Evolutionary conservation across 495 filamentous ascomycete genomes (phyloP).

Genomic region (Xylaria venustula): DNA sequence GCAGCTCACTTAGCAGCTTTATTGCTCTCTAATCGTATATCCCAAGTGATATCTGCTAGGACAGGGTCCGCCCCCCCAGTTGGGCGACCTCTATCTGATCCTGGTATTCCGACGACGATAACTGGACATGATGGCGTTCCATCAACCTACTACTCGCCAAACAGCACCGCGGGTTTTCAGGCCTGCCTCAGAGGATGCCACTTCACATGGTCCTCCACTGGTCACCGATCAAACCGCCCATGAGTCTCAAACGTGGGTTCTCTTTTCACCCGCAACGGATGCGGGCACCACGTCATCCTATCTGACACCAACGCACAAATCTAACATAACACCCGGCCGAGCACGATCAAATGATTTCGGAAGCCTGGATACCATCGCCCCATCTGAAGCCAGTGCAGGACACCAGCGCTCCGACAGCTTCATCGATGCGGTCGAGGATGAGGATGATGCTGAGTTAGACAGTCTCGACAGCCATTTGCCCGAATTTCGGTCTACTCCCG

Average conservation of each 20-base stretch:
- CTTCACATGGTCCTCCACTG: slow-evolving; percentile 41
- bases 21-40: not conserved
- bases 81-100: slow-evolving; percentile 20
- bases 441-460: slow-evolving; percentile 78
- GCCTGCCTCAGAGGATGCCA: slow-evolving; percentile 48
- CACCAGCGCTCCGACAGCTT: slow-evolving; percentile 41
- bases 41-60: slow-evolving; percentile 11
- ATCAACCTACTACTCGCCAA: slow-evolving; percentile 66
- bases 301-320: slow-evolving; percentile 69
- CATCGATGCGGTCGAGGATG: slow-evolving; percentile 50
- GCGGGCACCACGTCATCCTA: slow-evolving; percentile 64
- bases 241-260: slow-evolving; percentile 90
- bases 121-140: slow-evolving; percentile 70
- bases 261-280: slow-evolving; percentile 78
- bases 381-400: slow-evolving; percentile 42
- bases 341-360: slow-evolving; percentile 84
- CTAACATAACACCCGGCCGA: slow-evolving; percentile 66
- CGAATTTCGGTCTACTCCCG: slow-evolving; percentile 69
- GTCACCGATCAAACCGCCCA: slow-evolving; percentile 44
- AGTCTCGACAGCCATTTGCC: slow-evolving; percentile 88
- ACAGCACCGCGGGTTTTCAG: slow-evolving; percentile 57
- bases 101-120: not conserved
- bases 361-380: slow-evolving; percentile 67
- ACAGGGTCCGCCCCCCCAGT: slow-evolving; percentile 18
- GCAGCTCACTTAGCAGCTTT: too few species aligned